Base-by-base conservation (phyloP, 495 filamentous ascomycete genomes). In the Hypoxylon trugodes region DNA sequence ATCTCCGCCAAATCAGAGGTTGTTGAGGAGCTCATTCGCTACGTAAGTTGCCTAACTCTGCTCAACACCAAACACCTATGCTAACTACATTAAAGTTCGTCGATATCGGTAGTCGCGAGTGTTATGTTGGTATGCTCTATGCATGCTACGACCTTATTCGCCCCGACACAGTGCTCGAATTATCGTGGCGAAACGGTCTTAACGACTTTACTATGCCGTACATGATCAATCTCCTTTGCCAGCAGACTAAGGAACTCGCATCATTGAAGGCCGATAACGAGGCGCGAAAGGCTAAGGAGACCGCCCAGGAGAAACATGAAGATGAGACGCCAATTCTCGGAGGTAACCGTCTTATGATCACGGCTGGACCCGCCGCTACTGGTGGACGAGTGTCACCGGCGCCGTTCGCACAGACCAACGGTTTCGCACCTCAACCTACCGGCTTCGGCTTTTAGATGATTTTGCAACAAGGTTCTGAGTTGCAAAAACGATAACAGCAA, bases 191-290 rank as follows among this genome's bases (percentile, higher is more conserved):
- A 67, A 83, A 96, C 74, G 91, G 93, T 49, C 88, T 99, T 30
- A 87, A 89, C 61, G 96, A 99, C 82, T 98, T 96, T 80, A 96
- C 94, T 53, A 98, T 99, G 96, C 96, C 96, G 12, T 99, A 93
- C 82, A 96, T 99, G 92, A 98, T 99, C 84, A 98, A 97, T 81
- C 88, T 93, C 76, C 84, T 98, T 68, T 89, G 86, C 75, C 91
- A 96, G 74, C 93, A 97, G 75, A 91, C 92, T 46, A 86, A 88
- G 25, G 87, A 94, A 16, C 89, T 99, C 62, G 87, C 92, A 59
- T 76, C 77, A 53, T 84, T 99, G 28, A 94, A 94, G 84, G 92
- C 90, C 63, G 96, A 99, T 79, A 98, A 98, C 73, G 96, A 99
- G 74, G 93, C 96, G 73, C 91, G 96, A 69, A 99, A 98, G 83